Base-by-base conservation (phyloP, 2,329 filamentous ascomycete species). In the Madurella fahalii region DNA sequence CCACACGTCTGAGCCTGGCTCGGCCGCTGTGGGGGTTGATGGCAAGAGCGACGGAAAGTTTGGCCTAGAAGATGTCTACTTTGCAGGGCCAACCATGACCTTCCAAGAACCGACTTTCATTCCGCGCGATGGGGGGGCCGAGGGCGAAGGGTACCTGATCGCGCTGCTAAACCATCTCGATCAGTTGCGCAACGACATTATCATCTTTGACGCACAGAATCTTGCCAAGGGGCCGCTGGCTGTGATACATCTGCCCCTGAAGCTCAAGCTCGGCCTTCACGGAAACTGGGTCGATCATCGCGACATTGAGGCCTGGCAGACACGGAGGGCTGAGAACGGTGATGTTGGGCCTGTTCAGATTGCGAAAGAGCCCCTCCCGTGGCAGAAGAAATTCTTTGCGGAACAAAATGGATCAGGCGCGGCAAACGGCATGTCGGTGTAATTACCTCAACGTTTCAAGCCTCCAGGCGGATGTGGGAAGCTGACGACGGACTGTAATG, bases 101-200 rank as follows among this genome's bases (percentile, higher is more conserved):
- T 76, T 80, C 57, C 78, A 81, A 62, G 79, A 82, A 57, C 78
- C 79, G 0, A 73, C 77, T 0, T 82, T 82, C 53, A 74, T 81
- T 12, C 78, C 79, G 0, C 67, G 69, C 32, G 63, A 64, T 0
- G 67, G 70, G 17, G 71, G 67, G 0, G 65, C 53, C 1, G 77
- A 81, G 59, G 78, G 77, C 0, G 76, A 81, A 50, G 78, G 78
- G 1, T 80, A 78, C 58, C 69, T 72, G 59, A 71, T 79, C 34
- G 74, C 74, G 17, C 68, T 76, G 48, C 65, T 75, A 40, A 76
- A 77, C 58, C 69, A 73, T 50, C 69, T 78, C 4, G 77, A 78
- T 58, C 67, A 71, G 47, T 61, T 74, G 32, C 65, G 73, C 47
- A 76, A 75, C 58, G 73, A 75, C 50, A 68, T 74, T 7, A 67